Evolutionary conservation across 345 rosid species (phyloP).

Genomic region (Pistacia vera): DNA sequence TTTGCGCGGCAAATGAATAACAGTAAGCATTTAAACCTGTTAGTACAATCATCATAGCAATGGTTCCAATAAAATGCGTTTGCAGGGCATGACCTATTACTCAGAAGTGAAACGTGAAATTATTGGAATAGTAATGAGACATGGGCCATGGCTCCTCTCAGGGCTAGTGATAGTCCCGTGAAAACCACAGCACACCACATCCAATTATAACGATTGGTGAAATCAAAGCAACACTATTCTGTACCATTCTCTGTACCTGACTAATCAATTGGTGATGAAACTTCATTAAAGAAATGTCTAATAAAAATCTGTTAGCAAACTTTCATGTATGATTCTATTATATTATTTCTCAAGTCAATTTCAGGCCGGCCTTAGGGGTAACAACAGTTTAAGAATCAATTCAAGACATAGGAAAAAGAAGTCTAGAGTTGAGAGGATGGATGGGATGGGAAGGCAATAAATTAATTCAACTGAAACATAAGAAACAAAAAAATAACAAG

Average conservation of each 20-base stretch:
- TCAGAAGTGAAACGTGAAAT: constrained; percentile 21
- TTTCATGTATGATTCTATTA: not conserved
- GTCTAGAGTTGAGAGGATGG: not conserved
- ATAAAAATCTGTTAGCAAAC: not conserved
- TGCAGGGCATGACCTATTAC: not conserved
- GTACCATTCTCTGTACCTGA: not conserved
- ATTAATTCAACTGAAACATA: not conserved
- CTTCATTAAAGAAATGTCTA: not conserved
- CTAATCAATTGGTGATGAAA: not conserved
- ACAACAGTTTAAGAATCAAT: not conserved
- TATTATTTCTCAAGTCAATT: not conserved
- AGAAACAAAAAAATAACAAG: not conserved
- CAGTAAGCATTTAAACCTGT: not conserved
- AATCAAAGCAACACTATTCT: not conserved
- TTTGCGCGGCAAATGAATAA: not conserved
- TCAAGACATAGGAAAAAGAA: not conserved
- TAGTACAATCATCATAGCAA: not conserved
- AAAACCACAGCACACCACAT: constrained; percentile 4
- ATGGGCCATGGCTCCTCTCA: not conserved
- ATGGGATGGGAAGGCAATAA: not conserved
- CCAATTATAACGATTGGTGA: not conserved
- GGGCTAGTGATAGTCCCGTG: not conserved
- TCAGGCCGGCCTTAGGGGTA: not conserved
- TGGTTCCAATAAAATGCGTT: not conserved
- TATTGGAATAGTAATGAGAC: not conserved